phyloP scores from a whole-genome alignment of 2,329 filamentous ascomycete genomes.

The Aspergillus pseudoviridinutans region DNA sequence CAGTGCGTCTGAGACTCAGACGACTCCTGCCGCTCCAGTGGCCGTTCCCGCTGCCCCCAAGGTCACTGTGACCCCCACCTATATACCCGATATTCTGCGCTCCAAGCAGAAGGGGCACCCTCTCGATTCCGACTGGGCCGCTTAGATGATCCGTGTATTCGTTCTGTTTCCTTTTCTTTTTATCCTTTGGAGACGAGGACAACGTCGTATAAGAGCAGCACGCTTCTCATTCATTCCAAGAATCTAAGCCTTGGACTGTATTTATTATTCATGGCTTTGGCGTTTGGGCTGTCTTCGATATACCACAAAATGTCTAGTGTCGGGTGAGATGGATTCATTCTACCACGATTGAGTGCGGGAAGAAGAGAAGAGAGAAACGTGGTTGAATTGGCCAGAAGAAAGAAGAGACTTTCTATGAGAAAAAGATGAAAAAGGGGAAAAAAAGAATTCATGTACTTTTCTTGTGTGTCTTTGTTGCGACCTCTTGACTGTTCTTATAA shows the following conservation, averaged over 20 bases:
- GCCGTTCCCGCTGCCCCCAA: slow-evolving; percentile 27
- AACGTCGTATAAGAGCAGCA: not conserved
- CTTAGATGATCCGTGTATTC: slow-evolving; percentile 18
- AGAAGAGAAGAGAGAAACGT: not conserved
- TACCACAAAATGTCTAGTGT: slow-evolving; percentile 21
- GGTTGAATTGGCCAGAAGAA: not conserved
- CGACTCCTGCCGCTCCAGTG: slow-evolving; percentile 12
- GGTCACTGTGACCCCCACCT: slow-evolving; percentile 33
- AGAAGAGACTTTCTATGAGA: not conserved
- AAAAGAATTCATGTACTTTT: slow-evolving; percentile 12
- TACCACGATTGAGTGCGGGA: slow-evolving; percentile 10
- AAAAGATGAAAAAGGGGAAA: slow-evolving; percentile 1
- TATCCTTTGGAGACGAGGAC: not conserved
- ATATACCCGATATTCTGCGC: slow-evolving; percentile 30
- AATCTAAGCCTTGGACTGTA: slow-evolving; percentile 24
- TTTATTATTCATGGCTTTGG: slow-evolving; percentile 32
- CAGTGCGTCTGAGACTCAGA: slow-evolving; percentile 35
- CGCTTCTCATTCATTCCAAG: not conserved
- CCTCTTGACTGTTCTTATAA: slow-evolving; percentile 4
- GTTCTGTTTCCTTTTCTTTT: slow-evolving; percentile 3
- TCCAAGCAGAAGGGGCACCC: slow-evolving; percentile 39
- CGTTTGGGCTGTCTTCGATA: slow-evolving; percentile 29
- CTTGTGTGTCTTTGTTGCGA: slow-evolving; percentile 7
- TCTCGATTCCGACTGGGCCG: slow-evolving; percentile 44
- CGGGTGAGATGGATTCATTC: slow-evolving; percentile 17